Base-by-base conservation (phyloP, 768 basidiomycete genomes). In the Phlebiopsis gigantea region DNA sequence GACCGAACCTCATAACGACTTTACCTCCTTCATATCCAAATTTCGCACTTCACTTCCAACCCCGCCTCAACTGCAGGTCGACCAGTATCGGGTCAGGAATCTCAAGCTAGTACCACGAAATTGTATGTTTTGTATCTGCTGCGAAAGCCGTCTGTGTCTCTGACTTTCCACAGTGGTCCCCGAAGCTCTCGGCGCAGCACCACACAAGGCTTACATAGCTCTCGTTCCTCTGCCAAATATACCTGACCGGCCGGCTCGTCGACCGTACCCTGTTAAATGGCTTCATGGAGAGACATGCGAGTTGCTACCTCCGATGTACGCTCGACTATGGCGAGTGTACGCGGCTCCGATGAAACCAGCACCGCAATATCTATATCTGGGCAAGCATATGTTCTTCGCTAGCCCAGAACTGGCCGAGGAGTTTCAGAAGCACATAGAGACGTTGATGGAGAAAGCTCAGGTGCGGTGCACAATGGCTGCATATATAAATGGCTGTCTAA, bases 221-320 rank as follows among this genome's bases (percentile, higher is more conserved):
- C 14, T 48, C 9, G 28, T 29, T 2, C 29, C 55, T 0, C 55
- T 67, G 2, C 63, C 62, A 2, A 30, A 48, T 0, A 53, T 67
- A 2, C 63, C 63, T 6, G 30, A 45, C 0, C 55, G 60, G 0
- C 63, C 66, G 4, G 39, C 31, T 0, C 58, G 52, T 8, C 63
- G 63, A 1, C 46, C 24, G 1, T 67, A 63, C 34, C 66, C 66
- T 1, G 59, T 59, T 10, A 63, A 62, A n/a, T 61, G 61, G 51
- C 47, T 67, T 24, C 55, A 53, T 1, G 53, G 60, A 12, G 53
- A 56, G 21, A 58, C 65, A 21, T 51, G 53, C 26, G 15, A 17
- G 5, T 50, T 44, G 7, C 19, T 56, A 48, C 29, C 47, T 56
- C 12, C 46, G 14, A 24, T 56, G 2, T 49, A 41, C 39, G 2